These are phyloP conservation scores for Allium cepa DNA, from an alignment of 106 monocot genomes.

Conservation along the genomic window DNA sequence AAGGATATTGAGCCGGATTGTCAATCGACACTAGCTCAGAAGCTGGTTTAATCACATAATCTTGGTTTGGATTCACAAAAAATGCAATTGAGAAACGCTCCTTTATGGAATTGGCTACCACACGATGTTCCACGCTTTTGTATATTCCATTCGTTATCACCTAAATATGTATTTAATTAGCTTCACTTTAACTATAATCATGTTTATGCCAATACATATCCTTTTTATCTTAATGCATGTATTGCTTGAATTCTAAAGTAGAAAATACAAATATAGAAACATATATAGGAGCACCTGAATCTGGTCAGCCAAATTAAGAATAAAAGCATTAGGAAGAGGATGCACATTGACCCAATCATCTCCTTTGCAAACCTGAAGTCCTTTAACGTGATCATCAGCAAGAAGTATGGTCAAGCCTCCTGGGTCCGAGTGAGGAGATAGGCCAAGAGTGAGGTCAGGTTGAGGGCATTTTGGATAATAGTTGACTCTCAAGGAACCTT, in stretches of 20 bases:
- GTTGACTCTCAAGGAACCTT: constrained; percentile 9
- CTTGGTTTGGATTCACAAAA: constrained; percentile 64
- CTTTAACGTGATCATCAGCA: constrained; percentile 24
- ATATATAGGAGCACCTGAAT: constrained; percentile 11
- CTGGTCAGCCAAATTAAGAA: constrained; percentile 27
- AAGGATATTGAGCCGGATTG: constrained; percentile 27
- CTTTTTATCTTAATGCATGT: too few relatives aligned
- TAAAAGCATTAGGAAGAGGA: constrained; percentile 15
- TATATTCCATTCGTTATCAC: constrained; percentile 41
- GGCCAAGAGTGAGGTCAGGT: constrained; percentile 26
- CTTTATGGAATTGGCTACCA: constrained; percentile 26
- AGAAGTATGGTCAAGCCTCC: constrained; percentile 22
- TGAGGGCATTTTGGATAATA: constrained; percentile 29
- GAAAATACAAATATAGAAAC: too few relatives aligned
- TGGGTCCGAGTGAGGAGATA: constrained; percentile 30
- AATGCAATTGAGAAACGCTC: constrained; percentile 54
- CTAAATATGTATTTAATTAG: constrained; percentile 7
- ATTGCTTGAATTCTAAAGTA: too few relatives aligned
- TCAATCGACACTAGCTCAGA: constrained; percentile 23
- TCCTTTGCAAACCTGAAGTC: constrained; percentile 24
- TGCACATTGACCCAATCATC: constrained; percentile 25
- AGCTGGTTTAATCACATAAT: constrained; percentile 28
- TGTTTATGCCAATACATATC: too few relatives aligned
- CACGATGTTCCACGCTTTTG: constrained; percentile 78
- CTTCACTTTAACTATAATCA: too few relatives aligned